Conservation (phyloP, 805 yeast genomes). For the Ogataea pini region DNA sequence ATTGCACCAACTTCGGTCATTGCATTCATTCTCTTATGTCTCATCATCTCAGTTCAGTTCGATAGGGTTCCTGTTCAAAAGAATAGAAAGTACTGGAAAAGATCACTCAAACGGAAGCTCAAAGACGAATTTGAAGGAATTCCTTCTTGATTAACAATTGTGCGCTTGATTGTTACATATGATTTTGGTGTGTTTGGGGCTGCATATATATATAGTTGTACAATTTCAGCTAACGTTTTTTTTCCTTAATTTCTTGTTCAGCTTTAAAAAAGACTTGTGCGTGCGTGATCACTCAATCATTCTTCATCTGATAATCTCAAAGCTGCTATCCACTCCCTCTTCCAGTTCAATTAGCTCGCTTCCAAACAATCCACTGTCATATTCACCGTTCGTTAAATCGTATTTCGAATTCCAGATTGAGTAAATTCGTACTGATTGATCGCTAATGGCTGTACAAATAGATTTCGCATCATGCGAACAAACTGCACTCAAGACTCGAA, state of each 20-base stretch:
- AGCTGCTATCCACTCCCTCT: conserved; percentile 49
- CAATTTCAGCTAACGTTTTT: conserved; percentile 8
- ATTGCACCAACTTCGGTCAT: conserved; percentile 68
- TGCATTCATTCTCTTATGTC: conserved; percentile 49
- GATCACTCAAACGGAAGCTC: conserved; percentile 52
- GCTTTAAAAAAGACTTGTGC: not conserved
- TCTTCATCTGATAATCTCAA: conserved; percentile 32
- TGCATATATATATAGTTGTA: conserved; percentile 7
- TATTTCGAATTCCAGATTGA: conserved; percentile 62
- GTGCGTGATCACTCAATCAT: not conserved
- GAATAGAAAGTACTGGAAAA: conserved; percentile 67
- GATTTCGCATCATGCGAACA: conserved; percentile 62
- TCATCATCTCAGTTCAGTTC: conserved; percentile 57
- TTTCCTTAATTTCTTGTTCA: not conserved
- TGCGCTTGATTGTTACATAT: conserved; percentile 5
- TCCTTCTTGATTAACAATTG: conserved; percentile 53
- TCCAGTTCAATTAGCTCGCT: conserved; percentile 57
- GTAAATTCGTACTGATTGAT: conserved; percentile 75
- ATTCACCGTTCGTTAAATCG: conserved; percentile 33
- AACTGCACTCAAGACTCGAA: conserved; percentile 67
- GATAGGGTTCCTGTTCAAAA: conserved; percentile 68
- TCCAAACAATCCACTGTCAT: conserved; percentile 48
- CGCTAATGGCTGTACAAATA: conserved; percentile 75
- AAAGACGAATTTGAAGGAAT: conserved; percentile 82
- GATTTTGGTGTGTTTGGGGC: conserved; percentile 3